Evolutionary conservation across 106 monocot species (phyloP).

Genomic region (Triglochin maritima): DNA sequence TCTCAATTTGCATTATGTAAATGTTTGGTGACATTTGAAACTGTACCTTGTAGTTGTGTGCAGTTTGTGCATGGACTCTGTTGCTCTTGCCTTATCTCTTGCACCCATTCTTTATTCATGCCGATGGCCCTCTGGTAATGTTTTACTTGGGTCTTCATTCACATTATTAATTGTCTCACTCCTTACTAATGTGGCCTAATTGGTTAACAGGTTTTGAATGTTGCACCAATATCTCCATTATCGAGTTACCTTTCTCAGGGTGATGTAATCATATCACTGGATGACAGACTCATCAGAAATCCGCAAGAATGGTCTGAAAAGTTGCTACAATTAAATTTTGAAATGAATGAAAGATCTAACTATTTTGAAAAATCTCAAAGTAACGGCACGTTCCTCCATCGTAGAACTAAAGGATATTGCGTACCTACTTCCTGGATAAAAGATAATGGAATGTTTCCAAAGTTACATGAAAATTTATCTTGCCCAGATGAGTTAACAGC

Average conservation of each 20-base stretch:
- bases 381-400: not conserved
- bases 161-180: not conserved
- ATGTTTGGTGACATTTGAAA: not conserved
- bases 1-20: not conserved
- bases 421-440: slow-evolving; percentile 47
- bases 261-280: slow-evolving; percentile 53
- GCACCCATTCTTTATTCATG: slow-evolving; percentile 51
- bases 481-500: slow-evolving; percentile 53
- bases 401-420: slow-evolving; percentile 56
- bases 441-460: slow-evolving; percentile 12
- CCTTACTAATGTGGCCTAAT: not conserved
- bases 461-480: slow-evolving; percentile 22
- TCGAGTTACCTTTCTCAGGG: slow-evolving; percentile 40
- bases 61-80: slow-evolving; percentile 43
- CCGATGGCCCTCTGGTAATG: slow-evolving; percentile 54
- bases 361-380: not conserved
- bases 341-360: slow-evolving; percentile 9
- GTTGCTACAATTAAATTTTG: slow-evolving; percentile 23
- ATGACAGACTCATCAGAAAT: slow-evolving; percentile 44
- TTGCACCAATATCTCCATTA: slow-evolving; percentile 50
- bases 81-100: slow-evolving; percentile 51
- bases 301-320: slow-evolving; percentile 50
- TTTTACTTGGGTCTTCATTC: not conserved
- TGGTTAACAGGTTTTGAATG: slow-evolving; percentile 44
- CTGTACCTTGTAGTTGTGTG: slow-evolving; percentile 39